Evolutionary conservation across 2,329 filamentous ascomycete genomes (phyloP), one percentile per base, ranked within the genome.

Genomic region (Epichloe sp.): DNA sequence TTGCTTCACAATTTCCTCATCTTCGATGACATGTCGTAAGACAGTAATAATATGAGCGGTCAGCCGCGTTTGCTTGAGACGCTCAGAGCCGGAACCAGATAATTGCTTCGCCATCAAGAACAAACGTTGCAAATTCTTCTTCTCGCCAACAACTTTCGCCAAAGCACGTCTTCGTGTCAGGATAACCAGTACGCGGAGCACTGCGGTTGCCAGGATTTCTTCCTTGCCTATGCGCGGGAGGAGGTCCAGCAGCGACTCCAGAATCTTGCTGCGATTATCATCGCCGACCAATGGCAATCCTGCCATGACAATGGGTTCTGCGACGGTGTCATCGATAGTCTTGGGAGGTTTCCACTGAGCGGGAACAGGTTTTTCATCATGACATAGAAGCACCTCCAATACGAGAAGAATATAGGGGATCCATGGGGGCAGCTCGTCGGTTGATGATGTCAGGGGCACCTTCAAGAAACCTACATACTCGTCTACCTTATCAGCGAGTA

Each of bases 31-130:
- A 62, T 98, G 93, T 41, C 94, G 83, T 43, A 98, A 72, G 49
- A 96, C 84, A 12, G 91, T 78, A 77, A 97, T 84, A 60, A 95
- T 85, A 52, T 85, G 78, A 21, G 73, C 66, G 3, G 73, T 71
- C 40, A 79, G 68, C 49, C 71, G 72, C 2, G 71, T 73, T 41
- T 76, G 73, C 54, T 71, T 75, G 10, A 98, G 77, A 50, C 84
- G 83, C 50, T 86, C 79, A 34, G 88, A 86, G 6, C 86, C 85
- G 34, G 82, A 78, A 26, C 86, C 86, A 19, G 88, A 83, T 53
- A 97, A 79, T 65, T 97, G 91, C 65, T 94, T 95, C 52, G 91
- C 82, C 87, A 97, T 95, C 48, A 96, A 79, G 67, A 98, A 97
- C 21, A 98, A 73, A 31, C 88, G 80, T 62, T 93, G 87, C 47